Evolutionary conservation across 345 rosid species (phyloP), one percentile per base, ranked within the genome.

Genomic region (Viola odorata): DNA sequence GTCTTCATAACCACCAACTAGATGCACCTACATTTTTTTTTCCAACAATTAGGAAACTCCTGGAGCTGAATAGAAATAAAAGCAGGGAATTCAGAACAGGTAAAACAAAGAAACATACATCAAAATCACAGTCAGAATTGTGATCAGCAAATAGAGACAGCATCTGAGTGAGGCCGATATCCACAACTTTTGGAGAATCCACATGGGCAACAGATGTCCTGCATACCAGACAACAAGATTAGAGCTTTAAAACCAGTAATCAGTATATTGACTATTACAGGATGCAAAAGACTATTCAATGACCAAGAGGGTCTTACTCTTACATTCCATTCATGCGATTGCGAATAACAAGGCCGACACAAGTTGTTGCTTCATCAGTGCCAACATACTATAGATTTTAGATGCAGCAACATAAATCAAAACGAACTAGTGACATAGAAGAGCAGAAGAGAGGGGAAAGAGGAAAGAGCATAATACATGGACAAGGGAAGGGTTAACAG

Each of bases 331-430:
- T 82, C 61, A 39, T 79, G 53, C 70, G 81, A 71, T 89, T 89
- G 45, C 91, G 84, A 63, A 91, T 81, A 63, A 83, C 88, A 45
- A 91, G 69, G 15, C 89, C 95, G 50, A 89, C 81, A 5, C 96
- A 91, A 55, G 96, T 89, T 45, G 98, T 91, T 56, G 95, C 92
- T 77, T 91, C 96, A 73, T 91, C 96, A 12, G 86, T 82, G 70
- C 96, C 96, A 8, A 81, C 75, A 69, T 76, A 78, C 96, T 91
- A 66, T 36, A 55, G 71, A 66, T 23, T 53, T 47, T 54, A 66
- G 48, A 12, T 14, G 45, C 45, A 40, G 7, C n/a, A 57, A 55
- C 55, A 8, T 14, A 42, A 51, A 50, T 12, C 12, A 37, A 41
- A 41, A 12, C 5, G 41, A 52, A 12, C 36, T 7, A 62, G 58